Evolutionary conservation across 495 filamentous ascomycete genomes (phyloP).

Genomic region (Elasticomyces elasticus): DNA sequence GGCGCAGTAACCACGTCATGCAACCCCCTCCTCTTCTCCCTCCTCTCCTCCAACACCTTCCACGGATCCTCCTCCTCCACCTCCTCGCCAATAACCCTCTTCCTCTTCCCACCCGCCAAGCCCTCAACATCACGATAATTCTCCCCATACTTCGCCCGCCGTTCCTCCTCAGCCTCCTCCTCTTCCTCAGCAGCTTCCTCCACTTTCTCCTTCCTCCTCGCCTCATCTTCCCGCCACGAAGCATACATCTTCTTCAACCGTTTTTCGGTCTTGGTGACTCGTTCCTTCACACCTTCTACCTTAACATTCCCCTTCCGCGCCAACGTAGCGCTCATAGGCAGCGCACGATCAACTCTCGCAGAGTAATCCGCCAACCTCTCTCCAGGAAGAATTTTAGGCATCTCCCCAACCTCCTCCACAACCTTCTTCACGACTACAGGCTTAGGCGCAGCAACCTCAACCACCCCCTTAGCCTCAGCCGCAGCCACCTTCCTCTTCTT

Average conservation of each 20-base stretch:
- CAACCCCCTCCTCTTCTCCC: slow-evolving; percentile 43
- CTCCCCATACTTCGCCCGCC: slow-evolving; percentile 39
- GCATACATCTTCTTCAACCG: slow-evolving; percentile 70
- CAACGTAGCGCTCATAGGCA: slow-evolving; percentile 59
- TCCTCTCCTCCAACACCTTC: slow-evolving; percentile 54
- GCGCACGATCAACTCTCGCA: slow-evolving; percentile 72
- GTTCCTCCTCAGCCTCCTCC: slow-evolving; percentile 54
- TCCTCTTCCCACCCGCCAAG: slow-evolving; percentile 34
- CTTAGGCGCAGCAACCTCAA: background rate
- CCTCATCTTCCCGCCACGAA: slow-evolving; percentile 68
- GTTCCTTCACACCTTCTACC: slow-evolving; percentile 46
- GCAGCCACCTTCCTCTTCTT: slow-evolving; percentile 37
- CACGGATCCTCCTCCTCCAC: slow-evolving; percentile 68
- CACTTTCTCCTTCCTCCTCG: slow-evolving; percentile 42
- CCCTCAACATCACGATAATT: slow-evolving; percentile 35
- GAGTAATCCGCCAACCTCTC: slow-evolving; percentile 75
- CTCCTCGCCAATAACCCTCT: slow-evolving; percentile 31
- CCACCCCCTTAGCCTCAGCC: background rate
- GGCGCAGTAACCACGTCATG: slow-evolving; percentile 77
- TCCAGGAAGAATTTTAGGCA: slow-evolving; percentile 66
- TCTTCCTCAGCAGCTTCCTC: slow-evolving; percentile 52
- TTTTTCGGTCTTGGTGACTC: slow-evolving; percentile 66
- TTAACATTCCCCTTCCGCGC: slow-evolving; percentile 23
- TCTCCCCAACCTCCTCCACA: slow-evolving; percentile 14
- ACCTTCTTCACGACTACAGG: too few relatives aligned